Conservation (phyloP, 768 basidiomycete genomes). For the Podaxis rugospora region DNA sequence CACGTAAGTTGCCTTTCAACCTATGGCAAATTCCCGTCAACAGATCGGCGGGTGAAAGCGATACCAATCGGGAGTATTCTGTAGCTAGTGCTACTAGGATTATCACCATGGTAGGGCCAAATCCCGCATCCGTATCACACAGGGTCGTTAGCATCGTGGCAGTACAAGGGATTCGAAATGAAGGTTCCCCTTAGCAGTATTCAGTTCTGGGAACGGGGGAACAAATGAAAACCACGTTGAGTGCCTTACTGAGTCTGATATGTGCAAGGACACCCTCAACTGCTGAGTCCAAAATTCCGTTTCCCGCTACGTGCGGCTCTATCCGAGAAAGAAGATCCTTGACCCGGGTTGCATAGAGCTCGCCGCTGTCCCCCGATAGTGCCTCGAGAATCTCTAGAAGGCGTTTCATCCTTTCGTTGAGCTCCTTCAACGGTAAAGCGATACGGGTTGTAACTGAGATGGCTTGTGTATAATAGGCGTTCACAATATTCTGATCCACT, state of each 20-base stretch:
- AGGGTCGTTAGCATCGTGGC: constrained; percentile 38
- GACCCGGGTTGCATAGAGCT: constrained; percentile 51
- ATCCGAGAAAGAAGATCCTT: constrained; percentile 34
- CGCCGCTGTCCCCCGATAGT: constrained; percentile 45
- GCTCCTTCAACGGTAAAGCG: constrained; percentile 19
- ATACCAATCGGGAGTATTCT: constrained; percentile 13
- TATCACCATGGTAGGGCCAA: constrained; percentile 41
- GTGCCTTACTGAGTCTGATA: constrained; percentile 43
- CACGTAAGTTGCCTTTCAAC: constrained; percentile 19
- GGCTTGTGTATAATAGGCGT: constrained; percentile 44
- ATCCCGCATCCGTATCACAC: constrained; percentile 59
- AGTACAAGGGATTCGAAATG: constrained; percentile 40
- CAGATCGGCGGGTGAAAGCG: constrained; percentile 15
- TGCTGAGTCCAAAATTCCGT: constrained; percentile 37
- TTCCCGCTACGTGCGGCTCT: constrained; percentile 35
- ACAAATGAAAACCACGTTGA: constrained; percentile 1
- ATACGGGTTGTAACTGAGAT: not conserved
- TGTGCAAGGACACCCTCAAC: constrained; percentile 53
- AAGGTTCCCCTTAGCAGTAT: constrained; percentile 27
- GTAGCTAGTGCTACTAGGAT: constrained; percentile 36
- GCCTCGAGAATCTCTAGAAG: constrained; percentile 54
- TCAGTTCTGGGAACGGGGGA: not conserved
- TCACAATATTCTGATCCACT: constrained; percentile 57
- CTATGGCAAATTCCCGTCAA: constrained; percentile 16
- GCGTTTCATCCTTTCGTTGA: constrained; percentile 13